Conservation (phyloP, 2,329 filamentous ascomycete genomes). For the Keithomyces neogunnii region DNA sequence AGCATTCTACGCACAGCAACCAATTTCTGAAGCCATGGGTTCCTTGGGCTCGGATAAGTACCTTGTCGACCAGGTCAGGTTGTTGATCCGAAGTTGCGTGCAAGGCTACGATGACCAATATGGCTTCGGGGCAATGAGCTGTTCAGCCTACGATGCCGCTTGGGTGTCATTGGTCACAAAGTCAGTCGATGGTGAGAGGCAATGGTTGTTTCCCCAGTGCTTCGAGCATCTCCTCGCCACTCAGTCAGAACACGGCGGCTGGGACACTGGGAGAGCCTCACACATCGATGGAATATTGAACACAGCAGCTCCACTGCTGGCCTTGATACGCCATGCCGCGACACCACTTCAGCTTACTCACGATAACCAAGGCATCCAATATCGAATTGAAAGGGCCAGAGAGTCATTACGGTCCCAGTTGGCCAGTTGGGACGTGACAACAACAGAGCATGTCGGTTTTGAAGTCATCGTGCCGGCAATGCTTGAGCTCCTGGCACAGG, state of each 20-base stretch:
- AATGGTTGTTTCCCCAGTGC: constrained; percentile 11
- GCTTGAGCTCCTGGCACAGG: constrained; percentile 4
- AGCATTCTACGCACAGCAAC: no score
- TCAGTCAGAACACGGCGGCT: constrained; percentile 7
- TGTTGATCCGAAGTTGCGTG: no score
- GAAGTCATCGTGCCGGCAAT: constrained; percentile 11
- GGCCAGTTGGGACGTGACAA: constrained; percentile 4
- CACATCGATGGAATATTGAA: constrained; percentile 11
- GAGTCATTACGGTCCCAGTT: constrained; percentile 1
- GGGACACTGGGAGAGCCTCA: not conserved
- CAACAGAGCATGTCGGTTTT: constrained; percentile 10
- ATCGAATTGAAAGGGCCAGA: constrained; percentile 2
- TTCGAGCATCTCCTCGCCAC: constrained; percentile 8
- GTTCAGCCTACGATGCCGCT: not conserved
- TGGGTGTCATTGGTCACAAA: constrained; percentile 1
- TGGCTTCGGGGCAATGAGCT: not conserved
- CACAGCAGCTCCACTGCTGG: constrained; percentile 9
- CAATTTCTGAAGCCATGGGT: no score
- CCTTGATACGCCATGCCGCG: constrained; percentile 5
- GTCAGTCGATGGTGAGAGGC: not conserved
- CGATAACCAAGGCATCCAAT: not conserved
- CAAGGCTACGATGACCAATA: no score
- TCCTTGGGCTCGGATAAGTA: no score
- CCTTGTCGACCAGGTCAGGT: no score
- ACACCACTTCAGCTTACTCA: constrained; percentile 2